Conservation (phyloP, 331 rosid genomes). For the Quercus lobata region DNA sequence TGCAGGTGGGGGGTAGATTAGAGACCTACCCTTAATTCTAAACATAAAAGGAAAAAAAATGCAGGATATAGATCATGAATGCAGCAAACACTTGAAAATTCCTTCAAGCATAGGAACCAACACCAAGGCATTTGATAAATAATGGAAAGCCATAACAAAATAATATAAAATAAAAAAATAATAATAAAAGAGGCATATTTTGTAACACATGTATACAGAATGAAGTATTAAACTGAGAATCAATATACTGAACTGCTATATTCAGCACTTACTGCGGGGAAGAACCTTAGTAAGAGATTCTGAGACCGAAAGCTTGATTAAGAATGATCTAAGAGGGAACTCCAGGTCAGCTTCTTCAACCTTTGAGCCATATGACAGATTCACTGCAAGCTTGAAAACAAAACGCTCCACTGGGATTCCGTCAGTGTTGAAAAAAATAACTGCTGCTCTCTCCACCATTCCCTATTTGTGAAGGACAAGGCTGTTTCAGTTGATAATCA, state of each 20-base stretch:
- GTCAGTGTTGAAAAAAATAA: slow-evolving; percentile 53
- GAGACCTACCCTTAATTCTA: neutral
- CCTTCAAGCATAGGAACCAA: neutral
- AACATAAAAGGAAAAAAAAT: neutral
- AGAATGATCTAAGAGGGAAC: slow-evolving; percentile 74
- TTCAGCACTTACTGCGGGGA: slow-evolving; percentile 45
- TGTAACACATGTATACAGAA: neutral
- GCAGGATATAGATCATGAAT: slow-evolving; percentile 9
- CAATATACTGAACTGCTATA: neutral
- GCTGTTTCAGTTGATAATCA: neutral
- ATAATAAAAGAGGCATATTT: neutral
- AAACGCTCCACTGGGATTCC: slow-evolving; percentile 63
- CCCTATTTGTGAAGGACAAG: slow-evolving; percentile 35
- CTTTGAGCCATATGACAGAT: slow-evolving; percentile 50
- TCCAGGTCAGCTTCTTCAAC: slow-evolving; percentile 63
- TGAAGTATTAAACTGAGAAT: neutral
- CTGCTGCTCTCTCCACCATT: slow-evolving; percentile 71
- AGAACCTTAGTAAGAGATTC: slow-evolving; percentile 61
- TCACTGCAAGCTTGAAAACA: slow-evolving; percentile 62
- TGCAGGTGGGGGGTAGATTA: neutral
- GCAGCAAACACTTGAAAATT: neutral
- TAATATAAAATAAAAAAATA: neutral
- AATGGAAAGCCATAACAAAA: neutral
- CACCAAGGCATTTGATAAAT: slow-evolving; percentile 8
- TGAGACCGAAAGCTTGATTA: slow-evolving; percentile 65